Evolutionary conservation across 306 rosid genomes (phyloP), one percentile per base, ranked within the genome.

Genomic region (Vigna reflexopilosa): DNA sequence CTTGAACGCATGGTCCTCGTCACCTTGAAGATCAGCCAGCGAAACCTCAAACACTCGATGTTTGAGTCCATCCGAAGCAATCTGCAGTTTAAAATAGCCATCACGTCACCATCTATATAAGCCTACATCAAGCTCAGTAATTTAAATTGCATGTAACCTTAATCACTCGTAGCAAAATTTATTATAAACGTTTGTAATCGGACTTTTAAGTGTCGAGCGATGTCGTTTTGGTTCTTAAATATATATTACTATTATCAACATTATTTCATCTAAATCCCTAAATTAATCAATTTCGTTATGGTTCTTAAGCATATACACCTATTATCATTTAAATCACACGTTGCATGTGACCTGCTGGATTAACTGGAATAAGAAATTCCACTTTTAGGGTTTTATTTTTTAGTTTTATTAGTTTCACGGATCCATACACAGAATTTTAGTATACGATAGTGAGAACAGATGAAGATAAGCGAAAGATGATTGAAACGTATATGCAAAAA

Each of bases 51-150:
- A 95, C 40, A 95, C 98, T 77, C 98, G 64, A 67, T 95, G 98
- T 26, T 95, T 95, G 61, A 95, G 97, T 50, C 98, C 98, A 67
- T 95, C 98, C 0, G 98, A 95, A 64, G 98, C 98, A 85, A 91
- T 95, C 98, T 95, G 85, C 38, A 5, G 59, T 40, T 36, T 38
- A 26, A 67, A 70, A 49, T 14, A 73, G 0, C 19, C 32, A 57
- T 5, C 34, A 20, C 4, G 34, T 24, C 22, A 48, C n/a, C 54
- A 51, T 63, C 45, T 7, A 45, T 47, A 1, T 36, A 38, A 36
- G 9, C 5, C 73, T 7, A 5, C 17, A 22, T 4, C 1, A 30
- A 2, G 12, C 38, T n/a, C 16, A 45, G 22, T 28, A 55, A 68
- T 14, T 15, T 0, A 36, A 62, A 13, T 17, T 17, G 17, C 17